Evolutionary conservation across 2,329 filamentous ascomycete genomes (phyloP), one percentile per base, ranked within the genome.

Genomic region (Trichoderma sp.): DNA sequence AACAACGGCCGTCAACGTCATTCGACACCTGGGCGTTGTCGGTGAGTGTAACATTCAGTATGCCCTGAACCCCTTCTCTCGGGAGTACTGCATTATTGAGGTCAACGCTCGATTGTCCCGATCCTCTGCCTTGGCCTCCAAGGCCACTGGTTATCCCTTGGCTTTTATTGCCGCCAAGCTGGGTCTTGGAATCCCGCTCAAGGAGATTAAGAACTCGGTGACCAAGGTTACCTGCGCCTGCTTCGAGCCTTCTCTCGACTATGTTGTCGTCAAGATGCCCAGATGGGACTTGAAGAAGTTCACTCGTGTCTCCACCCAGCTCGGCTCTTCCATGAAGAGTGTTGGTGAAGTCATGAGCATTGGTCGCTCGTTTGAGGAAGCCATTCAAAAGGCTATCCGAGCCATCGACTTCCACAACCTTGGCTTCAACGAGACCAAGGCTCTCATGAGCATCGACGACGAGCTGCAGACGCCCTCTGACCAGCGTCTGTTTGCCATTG

Each of bases 11-110:
- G 94, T 98, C 82, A 98, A 98, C 81, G 95, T 98, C 82, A 98
- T 99, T 82, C 93, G 97, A 75, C 97, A 99, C 84, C 91, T 99
- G 29, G 97, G 97, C 67, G 97, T 99, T 75, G 95, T 99, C 66
- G 97, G 97, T 84, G 97, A 99, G 86, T 99, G 97, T 87, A 99
- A 99, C 85, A 98, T 99, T 77, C 97, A 99, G 84, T 99, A 98
- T 82, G 97, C 97, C 5, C 87, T 99, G 72, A 98, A 99, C 86
- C 97, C 97, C 3, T 94, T 95, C 84, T 98, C 95, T 1, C 92
- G 91, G 83, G 97, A 99, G 83, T 99, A 98, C 87, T 98, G 97
- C 88, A 98, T 99, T 79, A 99, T 99, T 82, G 97, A 99, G 85
- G 97, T 99, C 87, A 99, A 99, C 82, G 97, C 96, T 66, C 93